phyloP scores from a whole-genome alignment of 1,284 basidiomycete genomes.

The Wallemia hederae region DNA sequence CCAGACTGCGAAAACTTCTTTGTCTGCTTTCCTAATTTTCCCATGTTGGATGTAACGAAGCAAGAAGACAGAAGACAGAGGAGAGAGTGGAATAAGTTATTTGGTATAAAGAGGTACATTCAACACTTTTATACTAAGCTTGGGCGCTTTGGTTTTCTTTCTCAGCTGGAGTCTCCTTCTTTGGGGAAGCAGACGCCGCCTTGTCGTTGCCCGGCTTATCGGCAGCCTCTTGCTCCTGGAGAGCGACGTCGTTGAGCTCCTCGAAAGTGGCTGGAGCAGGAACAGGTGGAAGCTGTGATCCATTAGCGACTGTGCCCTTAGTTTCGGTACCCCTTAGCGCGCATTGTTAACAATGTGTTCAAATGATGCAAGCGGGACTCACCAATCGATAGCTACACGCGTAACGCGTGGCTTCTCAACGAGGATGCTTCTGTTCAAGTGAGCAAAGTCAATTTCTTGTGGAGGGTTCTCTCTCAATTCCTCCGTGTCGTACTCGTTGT shows the following conservation, averaged over 20 bases:
- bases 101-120: neutral
- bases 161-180: neutral
- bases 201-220: neutral
- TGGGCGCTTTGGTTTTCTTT: neutral
- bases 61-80: neutral
- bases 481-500: conserved; percentile 88
- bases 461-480: conserved; percentile 53
- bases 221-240: neutral
- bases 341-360: neutral
- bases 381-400: conserved; percentile 25
- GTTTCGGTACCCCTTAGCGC: neutral
- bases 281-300: neutral
- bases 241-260: neutral
- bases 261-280: neutral
- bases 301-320: neutral
- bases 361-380: neutral
- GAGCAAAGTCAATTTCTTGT: conserved; percentile 37
- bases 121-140: neutral
- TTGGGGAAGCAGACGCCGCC: neutral
- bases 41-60: conserved; percentile 20
- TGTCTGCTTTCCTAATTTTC: conserved; percentile 36
- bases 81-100: neutral
- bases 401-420: conserved; percentile 84
- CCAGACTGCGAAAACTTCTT: conserved; percentile 66
- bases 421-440: conserved; percentile 52